Percentiles rank a stretch among this genome's conserved stretches.
These are phyloP conservation scores for Fonsecaea pugnacius DNA, from an alignment of 2,329 filamentous ascomycete species.

Conservation along the genomic window DNA sequence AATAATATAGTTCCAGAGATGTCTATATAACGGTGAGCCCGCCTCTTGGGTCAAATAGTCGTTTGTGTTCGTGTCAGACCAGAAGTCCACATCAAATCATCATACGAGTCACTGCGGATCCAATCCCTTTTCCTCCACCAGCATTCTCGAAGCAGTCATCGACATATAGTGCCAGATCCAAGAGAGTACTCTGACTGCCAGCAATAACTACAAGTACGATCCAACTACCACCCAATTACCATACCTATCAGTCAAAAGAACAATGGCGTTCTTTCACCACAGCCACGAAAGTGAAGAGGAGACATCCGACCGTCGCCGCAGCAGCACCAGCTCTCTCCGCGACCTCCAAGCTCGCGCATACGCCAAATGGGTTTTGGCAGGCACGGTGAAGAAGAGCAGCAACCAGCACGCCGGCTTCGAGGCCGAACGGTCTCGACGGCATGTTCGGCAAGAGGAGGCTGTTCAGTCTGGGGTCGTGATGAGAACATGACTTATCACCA, in stretches of 20 bases:
- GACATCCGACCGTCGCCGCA: slow-evolving; percentile 9
- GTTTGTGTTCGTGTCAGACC: neutral
- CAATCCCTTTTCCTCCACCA: neutral
- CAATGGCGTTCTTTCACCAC: slow-evolving; percentile 22
- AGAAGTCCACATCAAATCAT: neutral
- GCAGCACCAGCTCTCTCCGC: slow-evolving; percentile 17
- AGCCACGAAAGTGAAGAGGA: slow-evolving; percentile 16
- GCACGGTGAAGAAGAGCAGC: neutral
- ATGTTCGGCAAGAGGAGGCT: slow-evolving; percentile 19
- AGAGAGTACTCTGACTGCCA: neutral
- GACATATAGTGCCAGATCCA: neutral
- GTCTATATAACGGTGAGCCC: neutral
- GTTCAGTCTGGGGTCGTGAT: neutral
- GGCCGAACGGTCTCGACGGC: slow-evolving; percentile 21
- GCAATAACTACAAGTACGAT: neutral
- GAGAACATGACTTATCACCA: neutral
- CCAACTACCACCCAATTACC: neutral
- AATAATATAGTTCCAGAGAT: neutral
- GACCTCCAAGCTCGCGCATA: slow-evolving; percentile 26
- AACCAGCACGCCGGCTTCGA: slow-evolving; percentile 11
- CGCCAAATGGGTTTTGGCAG: slow-evolving; percentile 18
- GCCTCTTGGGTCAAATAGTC: neutral
- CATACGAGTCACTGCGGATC: neutral
- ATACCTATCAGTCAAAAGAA: neutral
- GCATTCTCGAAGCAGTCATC: neutral